These are phyloP conservation scores for Lactifluus pinguis DNA, from an alignment of 768 basidiomycete genomes.

Conservation along the genomic window DNA sequence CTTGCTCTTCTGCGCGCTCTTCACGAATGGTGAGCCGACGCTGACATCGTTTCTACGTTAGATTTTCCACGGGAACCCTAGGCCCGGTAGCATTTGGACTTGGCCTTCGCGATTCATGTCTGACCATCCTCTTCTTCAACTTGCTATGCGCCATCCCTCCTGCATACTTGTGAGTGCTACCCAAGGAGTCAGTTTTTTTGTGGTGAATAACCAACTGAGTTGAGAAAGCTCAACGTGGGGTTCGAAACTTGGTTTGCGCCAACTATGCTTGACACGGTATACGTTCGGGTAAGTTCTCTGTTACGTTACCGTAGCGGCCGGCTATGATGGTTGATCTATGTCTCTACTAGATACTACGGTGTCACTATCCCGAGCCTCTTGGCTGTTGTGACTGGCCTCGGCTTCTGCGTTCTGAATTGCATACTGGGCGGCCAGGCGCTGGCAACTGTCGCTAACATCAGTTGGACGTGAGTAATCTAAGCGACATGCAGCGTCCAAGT, in stretches of 20 bases:
- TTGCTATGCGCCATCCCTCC: constrained; percentile 34
- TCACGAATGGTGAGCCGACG: background rate
- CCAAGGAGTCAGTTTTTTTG: background rate
- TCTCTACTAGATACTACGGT: constrained; percentile 47
- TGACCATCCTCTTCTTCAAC: constrained; percentile 40
- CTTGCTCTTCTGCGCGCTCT: background rate
- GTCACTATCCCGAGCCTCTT: constrained; percentile 38
- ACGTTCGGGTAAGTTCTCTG: constrained; percentile 40
- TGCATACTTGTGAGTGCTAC: constrained; percentile 33
- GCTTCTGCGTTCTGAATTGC: constrained; percentile 49
- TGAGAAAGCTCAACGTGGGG: constrained; percentile 53
- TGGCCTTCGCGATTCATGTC: constrained; percentile 35
- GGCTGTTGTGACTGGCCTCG: constrained; percentile 43
- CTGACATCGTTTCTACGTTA: constrained; percentile 8
- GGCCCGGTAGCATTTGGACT: constrained; percentile 38
- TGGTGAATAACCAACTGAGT: background rate
- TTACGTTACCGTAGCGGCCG: background rate
- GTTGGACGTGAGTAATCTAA: constrained; percentile 36
- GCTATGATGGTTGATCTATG: background rate
- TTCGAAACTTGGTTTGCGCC: constrained; percentile 68
- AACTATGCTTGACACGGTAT: constrained; percentile 70
- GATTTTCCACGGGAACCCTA: constrained; percentile 40
- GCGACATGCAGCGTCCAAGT: background rate
- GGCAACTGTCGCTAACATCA: constrained; percentile 41
- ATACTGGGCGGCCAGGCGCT: constrained; percentile 58